Base-by-base conservation (phyloP, 1,139 yeast species). In the Saccharomycopsis hybrid region DNA sequence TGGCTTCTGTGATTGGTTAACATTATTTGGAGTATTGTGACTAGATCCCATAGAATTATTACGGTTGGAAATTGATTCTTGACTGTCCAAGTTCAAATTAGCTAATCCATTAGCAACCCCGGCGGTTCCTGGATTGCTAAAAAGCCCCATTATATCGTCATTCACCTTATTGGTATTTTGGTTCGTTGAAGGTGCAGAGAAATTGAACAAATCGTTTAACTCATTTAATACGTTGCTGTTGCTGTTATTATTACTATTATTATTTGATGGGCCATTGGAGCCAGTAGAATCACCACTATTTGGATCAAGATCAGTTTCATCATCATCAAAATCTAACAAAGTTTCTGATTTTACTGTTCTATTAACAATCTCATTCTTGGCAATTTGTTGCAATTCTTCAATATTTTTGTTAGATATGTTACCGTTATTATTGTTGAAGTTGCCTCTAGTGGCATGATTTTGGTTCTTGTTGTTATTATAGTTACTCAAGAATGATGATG, bases 271-370 rank as follows among this genome's bases (percentile, higher is more conserved):
- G 33, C 60, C 56, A 25, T 57, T 53, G 18, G 58, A 48, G 30
- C 55, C 58, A 18, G 18, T 18, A 18, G 18, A 18, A 18, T 18
- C 18, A 31, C 58, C 60, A 39, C 51, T 52, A 35, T 44, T 56
- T 4, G 51, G 52, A 24, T 44, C 54, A 4, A 53, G 51, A n/a
- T 48, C n/a, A 8, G 28, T 38, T n/a, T 40, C 25, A 32, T 69
- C 80, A 55, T 79, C 85, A 60, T 86, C 96, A 58, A 92, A 81
- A 63, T 92, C 96, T 47, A 92, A 77, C 58, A 92, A 73, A 60
- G 87, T 88, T 60, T 90, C 97, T 44, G 85, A 83, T 59, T 84
- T 82, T 31, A 69, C 70, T 7, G 75, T 72, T 54, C 77, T 79
- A 52, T 72, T 75, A 49, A 83, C 80, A 51, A 85, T 80, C 60